phyloP scores from a whole-genome alignment of 2,329 filamentous ascomycete genomes.

The Pseudogymnoascus sp. region DNA sequence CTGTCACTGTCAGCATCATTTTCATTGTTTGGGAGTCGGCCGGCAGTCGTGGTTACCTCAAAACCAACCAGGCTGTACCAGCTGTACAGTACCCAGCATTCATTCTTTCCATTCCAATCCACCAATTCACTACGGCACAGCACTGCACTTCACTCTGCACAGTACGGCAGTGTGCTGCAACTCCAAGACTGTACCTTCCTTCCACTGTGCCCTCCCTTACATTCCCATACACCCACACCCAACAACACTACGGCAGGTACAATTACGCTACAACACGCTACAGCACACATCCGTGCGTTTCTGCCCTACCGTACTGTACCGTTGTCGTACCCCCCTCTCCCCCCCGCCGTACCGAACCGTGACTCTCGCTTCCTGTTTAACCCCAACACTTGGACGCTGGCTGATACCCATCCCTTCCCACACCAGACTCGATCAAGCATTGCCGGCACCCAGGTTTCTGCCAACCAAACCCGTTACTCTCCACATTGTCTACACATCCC shows the following conservation, averaged over 20 bases:
- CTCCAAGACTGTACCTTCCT: no score
- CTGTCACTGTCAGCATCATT: background rate
- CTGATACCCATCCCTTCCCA: background rate
- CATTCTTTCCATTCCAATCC: no score
- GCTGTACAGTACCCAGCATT: background rate
- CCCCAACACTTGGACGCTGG: background rate
- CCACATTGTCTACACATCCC: conserved; percentile 10
- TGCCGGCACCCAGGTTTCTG: background rate
- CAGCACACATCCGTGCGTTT: background rate
- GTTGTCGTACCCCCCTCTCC: no score
- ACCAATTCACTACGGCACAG: background rate
- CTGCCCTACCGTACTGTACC: no score
- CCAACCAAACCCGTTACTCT: conserved; percentile 1
- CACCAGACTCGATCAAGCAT: conserved; percentile 7
- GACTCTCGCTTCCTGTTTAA: background rate
- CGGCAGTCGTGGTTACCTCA: background rate
- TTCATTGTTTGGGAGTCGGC: background rate
- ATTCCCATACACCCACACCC: background rate
- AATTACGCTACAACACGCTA: background rate
- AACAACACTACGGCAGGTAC: background rate
- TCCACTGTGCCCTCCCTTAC: background rate
- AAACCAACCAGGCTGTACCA: background rate
- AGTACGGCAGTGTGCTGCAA: background rate
- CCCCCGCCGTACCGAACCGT: background rate
- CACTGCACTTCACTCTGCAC: background rate